Conservation (phyloP, 352 stramenopile species). For the Phytopythium kandeliae region DNA sequence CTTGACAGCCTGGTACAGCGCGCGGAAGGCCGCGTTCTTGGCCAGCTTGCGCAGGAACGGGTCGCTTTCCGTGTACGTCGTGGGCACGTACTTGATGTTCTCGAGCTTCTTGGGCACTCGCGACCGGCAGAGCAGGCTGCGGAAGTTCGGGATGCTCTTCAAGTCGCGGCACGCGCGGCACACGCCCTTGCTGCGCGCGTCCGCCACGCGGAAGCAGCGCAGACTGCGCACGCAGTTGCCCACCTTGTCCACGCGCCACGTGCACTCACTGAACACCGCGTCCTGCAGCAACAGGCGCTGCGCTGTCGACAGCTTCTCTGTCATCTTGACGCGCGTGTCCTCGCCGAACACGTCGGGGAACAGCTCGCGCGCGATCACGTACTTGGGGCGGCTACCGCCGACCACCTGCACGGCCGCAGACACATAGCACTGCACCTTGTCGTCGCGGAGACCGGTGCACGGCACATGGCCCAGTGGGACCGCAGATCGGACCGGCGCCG, state of each 20-base stretch:
- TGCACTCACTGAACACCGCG: constrained; percentile 70
- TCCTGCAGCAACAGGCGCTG: constrained; percentile 61
- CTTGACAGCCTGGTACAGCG: constrained; percentile 62
- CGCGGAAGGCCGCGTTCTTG: constrained; percentile 68
- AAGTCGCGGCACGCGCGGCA: constrained; percentile 67
- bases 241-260: constrained; percentile 76
- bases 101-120: constrained; percentile 65
- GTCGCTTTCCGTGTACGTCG: constrained; percentile 69
- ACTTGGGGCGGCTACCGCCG: constrained; percentile 67
- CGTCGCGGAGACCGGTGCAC: constrained; percentile 55
- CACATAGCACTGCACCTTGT: constrained; percentile 61
- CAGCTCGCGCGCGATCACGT: constrained; percentile 76
- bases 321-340: constrained; percentile 57
- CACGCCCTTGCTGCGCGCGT: constrained; percentile 27
- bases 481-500: constrained; percentile 4
- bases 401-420: constrained; percentile 59
- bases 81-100: constrained; percentile 79
- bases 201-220: constrained; percentile 45
- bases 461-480: constrained; percentile 27
- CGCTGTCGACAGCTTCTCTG: constrained; percentile 40
- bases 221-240: constrained; percentile 71
- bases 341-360: constrained; percentile 56
- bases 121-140: constrained; percentile 66
- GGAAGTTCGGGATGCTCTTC: constrained; percentile 66
- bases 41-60: constrained; percentile 74